phyloP scores from a whole-genome alignment of 2,329 filamentous ascomycete genomes.

The Harringtonia aguacate region DNA sequence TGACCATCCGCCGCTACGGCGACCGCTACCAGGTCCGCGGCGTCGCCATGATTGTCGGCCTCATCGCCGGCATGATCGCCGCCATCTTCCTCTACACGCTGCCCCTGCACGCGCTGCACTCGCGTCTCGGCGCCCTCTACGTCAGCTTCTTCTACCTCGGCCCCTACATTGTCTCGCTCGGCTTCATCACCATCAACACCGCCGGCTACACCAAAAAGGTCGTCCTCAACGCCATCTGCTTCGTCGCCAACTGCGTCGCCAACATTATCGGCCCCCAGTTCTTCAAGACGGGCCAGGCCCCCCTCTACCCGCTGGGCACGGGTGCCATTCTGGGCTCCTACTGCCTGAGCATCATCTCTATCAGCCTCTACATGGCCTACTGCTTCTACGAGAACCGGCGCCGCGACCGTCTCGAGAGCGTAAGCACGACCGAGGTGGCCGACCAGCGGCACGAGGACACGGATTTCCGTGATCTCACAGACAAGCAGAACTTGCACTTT shows the following conservation, averaged over 20 bases:
- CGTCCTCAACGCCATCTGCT: slow-evolving; percentile 49
- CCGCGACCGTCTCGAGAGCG: background rate
- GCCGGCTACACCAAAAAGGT: slow-evolving; percentile 53
- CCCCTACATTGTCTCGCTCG: background rate
- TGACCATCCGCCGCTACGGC: background rate
- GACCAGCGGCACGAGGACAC: background rate
- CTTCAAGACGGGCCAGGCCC: slow-evolving; percentile 40
- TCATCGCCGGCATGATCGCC: background rate
- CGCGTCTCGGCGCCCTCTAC: background rate
- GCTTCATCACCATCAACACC: slow-evolving; percentile 35
- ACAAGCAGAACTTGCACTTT: background rate
- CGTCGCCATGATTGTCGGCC: background rate
- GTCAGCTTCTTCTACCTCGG: background rate
- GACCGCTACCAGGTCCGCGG: background rate
- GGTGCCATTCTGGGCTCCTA: background rate
- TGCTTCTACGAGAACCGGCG: background rate
- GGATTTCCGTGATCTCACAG: background rate
- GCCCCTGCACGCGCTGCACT: background rate
- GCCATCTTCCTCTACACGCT: background rate
- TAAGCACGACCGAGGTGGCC: background rate
- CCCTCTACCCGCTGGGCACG: slow-evolving; percentile 17
- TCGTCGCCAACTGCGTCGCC: slow-evolving; percentile 47
- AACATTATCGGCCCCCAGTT: slow-evolving; percentile 55
- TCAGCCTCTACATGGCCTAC: background rate
- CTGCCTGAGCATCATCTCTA: background rate